Base-by-base conservation (phyloP, 108 stramenopile genomes). In the Stephanodiscus minutulus region DNA sequence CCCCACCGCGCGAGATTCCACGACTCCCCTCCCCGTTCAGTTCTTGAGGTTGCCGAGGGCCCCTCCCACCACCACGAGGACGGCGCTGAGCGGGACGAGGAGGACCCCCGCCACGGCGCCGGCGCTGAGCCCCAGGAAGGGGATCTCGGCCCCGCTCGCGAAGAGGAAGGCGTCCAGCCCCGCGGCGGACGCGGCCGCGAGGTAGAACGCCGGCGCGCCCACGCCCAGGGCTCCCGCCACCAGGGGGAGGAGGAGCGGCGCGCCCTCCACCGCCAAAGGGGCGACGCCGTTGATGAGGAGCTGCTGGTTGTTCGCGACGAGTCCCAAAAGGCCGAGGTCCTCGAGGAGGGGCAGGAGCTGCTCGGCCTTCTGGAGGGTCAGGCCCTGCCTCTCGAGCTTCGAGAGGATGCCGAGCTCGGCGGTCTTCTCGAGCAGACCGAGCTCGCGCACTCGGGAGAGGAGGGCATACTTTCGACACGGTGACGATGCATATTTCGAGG, bases 401-500 rank as follows among this genome's bases (percentile, higher is more conserved):
- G 93, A 87, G 37, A 94, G 86, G 57, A 94, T 52, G 27, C 93
- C 93, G 39, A 85, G 70, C 61, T 94, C 90, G 47, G 86, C 88
- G 50, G 93, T 94, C 25, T 85, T 79, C 33, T 84, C 83, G 35
- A 94, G 85, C 31, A 94, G 87, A 65, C 89, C 86, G 31, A 91
- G 81, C 73, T 94, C 93, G 47, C 93, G 90, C 11, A 94, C 90
- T 54, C 93, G 87, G 50, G 84, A 68, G 64, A 94, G 77, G 66
- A 88, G 83, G 70, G 89, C 82, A 87, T 94, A 94, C 90, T 94
- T 61, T n/a, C n/a, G n/a, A n/a, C n/a, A n/a, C n/a, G n/a, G n/a
- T n/a, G 37, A 48, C 36, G 35, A 29, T 43, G 25, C 24, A 36
- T 52, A n/a, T n/a, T n/a, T n/a, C n/a, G 46, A 48, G 18, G 46